Evolutionary conservation across 768 basidiomycete genomes (phyloP).

Genomic region (Mycena amicta): DNA sequence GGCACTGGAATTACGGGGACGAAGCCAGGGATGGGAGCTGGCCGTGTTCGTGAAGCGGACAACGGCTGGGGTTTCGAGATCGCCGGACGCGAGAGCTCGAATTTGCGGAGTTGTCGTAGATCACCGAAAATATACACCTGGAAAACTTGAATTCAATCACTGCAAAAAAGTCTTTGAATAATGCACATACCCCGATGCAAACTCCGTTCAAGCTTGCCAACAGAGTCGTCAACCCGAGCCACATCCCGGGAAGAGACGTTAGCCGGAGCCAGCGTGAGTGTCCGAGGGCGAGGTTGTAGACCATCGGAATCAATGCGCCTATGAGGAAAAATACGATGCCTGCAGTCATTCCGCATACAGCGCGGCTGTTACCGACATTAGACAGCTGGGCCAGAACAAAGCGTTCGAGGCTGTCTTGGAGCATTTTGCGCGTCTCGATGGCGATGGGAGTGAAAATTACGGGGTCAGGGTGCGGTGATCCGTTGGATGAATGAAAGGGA

Average conservation of each 20-base stretch:
- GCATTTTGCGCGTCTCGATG: constrained; percentile 56
- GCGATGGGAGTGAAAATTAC: constrained; percentile 62
- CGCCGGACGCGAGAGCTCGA: constrained; percentile 72
- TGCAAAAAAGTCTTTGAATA: too few species aligned
- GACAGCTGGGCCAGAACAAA: constrained; percentile 72
- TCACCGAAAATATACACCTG: constrained; percentile 84
- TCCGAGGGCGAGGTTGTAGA: constrained; percentile 47
- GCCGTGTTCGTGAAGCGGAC: constrained; percentile 26
- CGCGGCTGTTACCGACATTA: constrained; percentile 71
- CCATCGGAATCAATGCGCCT: constrained; percentile 51
- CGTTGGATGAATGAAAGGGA: constrained; percentile 51
- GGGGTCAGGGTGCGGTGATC: constrained; percentile 63
- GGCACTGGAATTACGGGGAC: constrained; percentile 17
- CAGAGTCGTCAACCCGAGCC: constrained; percentile 66
- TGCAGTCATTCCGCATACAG: constrained; percentile 68
- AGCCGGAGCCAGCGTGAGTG: constrained; percentile 61
- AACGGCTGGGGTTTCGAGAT: constrained; percentile 55
- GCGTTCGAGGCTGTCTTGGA: constrained; percentile 63
- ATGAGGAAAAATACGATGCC: constrained; percentile 53
- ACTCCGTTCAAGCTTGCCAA: constrained; percentile 70
- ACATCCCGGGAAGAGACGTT: constrained; percentile 64
- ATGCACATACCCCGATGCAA: constrained; percentile 74
- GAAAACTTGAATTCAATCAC: too few species aligned
- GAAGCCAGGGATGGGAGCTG: constrained; percentile 28
- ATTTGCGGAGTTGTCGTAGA: constrained; percentile 73